phyloP scores from a whole-genome alignment of 139 green algal species.

The Chlorella sp. region DNA sequence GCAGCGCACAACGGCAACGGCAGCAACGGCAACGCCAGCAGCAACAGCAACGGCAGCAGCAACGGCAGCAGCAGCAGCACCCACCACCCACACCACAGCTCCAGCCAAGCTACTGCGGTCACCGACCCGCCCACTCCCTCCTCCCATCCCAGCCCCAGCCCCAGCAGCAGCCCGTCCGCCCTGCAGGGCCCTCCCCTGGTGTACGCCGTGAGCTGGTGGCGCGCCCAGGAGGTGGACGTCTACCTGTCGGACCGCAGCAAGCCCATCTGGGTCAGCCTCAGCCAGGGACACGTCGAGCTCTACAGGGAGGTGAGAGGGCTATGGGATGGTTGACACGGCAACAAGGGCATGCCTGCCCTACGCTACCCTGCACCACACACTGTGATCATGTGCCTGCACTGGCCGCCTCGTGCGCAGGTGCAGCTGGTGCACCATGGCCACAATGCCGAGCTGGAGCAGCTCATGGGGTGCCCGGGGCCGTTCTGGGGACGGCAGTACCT shows the following conservation, averaged over 20 bases:
- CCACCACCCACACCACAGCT: not conserved
- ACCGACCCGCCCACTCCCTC: too few species aligned
- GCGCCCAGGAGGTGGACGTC: constrained; percentile 24
- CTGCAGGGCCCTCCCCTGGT: constrained; percentile 65
- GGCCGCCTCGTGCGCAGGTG: too few species aligned
- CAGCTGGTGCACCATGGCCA: constrained; percentile 63
- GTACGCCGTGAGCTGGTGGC: constrained; percentile 93
- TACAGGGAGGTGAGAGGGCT: constrained; percentile 34
- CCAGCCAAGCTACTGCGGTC: too few species aligned
- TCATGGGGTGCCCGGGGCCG: constrained; percentile 45
- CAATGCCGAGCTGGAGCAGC: constrained; percentile 43
- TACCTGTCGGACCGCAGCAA: constrained; percentile 47
- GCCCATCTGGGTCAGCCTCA: constrained; percentile 85
- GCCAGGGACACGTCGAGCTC: constrained; percentile 68
- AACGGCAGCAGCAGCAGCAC: too few species aligned
- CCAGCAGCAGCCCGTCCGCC: too few species aligned
- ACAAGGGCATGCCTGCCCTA: too few species aligned
- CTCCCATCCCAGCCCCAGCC: too few species aligned
- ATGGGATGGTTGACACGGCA: not conserved
- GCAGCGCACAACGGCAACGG: too few species aligned
- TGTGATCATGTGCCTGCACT: too few species aligned
- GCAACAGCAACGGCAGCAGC: too few species aligned
- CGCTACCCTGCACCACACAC: too few species aligned
- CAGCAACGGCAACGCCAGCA: too few species aligned
- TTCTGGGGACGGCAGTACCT: constrained; percentile 92